Conservation (phyloP, 2,329 filamentous ascomycete genomes). For the Venturia asperata region DNA sequence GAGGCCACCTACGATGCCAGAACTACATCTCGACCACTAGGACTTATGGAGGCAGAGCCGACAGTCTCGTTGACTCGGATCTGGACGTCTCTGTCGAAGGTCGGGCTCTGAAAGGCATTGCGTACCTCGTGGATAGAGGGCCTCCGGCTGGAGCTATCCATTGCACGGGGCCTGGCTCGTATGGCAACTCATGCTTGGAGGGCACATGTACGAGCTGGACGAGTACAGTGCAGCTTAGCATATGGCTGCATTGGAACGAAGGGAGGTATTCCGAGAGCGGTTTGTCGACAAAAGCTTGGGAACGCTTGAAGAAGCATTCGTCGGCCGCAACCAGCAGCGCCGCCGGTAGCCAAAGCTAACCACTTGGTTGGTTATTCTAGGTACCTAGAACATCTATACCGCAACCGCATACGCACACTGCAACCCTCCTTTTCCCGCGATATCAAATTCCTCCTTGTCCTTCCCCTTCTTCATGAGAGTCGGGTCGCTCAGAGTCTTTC, state of each 20-base stretch:
- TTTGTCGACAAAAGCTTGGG: background rate
- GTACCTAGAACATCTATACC: too few relatives aligned
- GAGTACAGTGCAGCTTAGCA: background rate
- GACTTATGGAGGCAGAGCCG: slow-evolving; percentile 87
- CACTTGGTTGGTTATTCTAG: background rate
- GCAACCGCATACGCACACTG: background rate
- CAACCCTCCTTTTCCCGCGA: background rate
- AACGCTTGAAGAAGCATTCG: background rate
- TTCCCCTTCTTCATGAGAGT: background rate
- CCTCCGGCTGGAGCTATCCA: slow-evolving; percentile 11
- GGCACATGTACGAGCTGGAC: background rate
- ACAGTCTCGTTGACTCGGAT: slow-evolving; percentile 75
- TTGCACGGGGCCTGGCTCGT: background rate
- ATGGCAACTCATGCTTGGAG: slow-evolving; percentile 1
- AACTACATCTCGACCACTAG: slow-evolving; percentile 82
- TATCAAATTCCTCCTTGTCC: background rate
- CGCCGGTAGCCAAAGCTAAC: too few relatives aligned
- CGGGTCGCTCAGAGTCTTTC: background rate
- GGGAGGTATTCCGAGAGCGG: too few relatives aligned
- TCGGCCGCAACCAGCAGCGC: background rate
- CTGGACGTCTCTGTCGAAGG: slow-evolving; percentile 75
- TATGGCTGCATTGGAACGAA: background rate
- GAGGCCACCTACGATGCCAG: slow-evolving; percentile 60
- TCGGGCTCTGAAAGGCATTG: slow-evolving; percentile 70
- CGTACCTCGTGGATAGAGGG: slow-evolving; percentile 10